Percentiles rank a stretch among this genome's conserved stretches.
These are phyloP conservation scores for Pistacia integerrima DNA, from an alignment of 345 rosid species.

Conservation along the genomic window DNA sequence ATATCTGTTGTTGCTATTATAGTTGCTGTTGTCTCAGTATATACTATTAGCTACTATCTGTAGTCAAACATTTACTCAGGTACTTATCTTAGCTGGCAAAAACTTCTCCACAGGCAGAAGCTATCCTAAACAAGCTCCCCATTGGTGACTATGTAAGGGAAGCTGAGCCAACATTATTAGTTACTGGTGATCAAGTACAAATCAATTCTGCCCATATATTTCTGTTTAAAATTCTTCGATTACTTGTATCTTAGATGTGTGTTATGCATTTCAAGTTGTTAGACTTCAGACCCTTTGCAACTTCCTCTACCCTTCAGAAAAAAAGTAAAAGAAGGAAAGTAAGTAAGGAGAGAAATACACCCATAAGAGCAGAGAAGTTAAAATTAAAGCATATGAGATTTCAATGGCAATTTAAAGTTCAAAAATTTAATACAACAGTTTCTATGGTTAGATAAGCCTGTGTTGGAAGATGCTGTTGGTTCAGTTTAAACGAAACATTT, in stretches of 20 bases:
- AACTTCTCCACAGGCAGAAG: constrained; percentile 73
- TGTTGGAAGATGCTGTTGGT: background rate
- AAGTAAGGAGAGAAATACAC: background rate
- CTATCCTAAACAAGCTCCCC: constrained; percentile 63
- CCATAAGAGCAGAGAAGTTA: background rate
- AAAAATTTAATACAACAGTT: background rate
- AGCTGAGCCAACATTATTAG: constrained; percentile 59
- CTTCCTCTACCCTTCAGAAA: background rate
- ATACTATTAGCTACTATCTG: background rate
- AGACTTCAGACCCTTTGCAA: background rate
- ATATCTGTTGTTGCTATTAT: background rate
- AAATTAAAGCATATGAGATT: background rate
- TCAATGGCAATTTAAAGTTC: constrained; percentile 1
- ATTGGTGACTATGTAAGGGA: constrained; percentile 45
- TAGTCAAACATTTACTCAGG: constrained; percentile 9
- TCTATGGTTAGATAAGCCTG: background rate
- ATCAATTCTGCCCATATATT: constrained; percentile 21
- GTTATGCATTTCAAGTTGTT: constrained; percentile 7
- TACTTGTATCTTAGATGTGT: constrained; percentile 6
- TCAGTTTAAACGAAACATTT: background rate
- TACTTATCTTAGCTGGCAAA: constrained; percentile 33
- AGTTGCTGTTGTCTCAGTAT: background rate
- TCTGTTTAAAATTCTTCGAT: background rate
- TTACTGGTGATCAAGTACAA: constrained; percentile 85
- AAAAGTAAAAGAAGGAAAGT: background rate